phyloP scores from a whole-genome alignment of 106 monocot species.

The Triglochin maritima region DNA sequence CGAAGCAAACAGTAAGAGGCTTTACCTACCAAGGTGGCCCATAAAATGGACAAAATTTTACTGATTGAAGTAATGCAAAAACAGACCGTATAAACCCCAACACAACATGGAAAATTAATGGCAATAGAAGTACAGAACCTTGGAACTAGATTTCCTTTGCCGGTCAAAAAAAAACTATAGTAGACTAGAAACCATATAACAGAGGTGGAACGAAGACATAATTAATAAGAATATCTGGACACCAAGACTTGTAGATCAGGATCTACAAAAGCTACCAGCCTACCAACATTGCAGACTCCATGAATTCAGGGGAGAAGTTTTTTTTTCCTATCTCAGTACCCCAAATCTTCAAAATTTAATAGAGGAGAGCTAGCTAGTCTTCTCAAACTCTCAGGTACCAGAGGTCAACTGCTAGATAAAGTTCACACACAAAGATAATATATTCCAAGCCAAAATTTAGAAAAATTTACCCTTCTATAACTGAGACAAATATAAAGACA shows the following conservation, averaged over 20 bases:
- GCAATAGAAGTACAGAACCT: neutral
- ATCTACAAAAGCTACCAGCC: neutral
- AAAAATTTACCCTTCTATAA: too few relatives aligned
- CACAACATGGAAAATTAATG: neutral
- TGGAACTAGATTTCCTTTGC: neutral
- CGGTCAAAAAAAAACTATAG: too few relatives aligned
- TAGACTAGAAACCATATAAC: neutral
- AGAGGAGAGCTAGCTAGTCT: too few relatives aligned
- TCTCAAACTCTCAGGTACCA: too few relatives aligned
- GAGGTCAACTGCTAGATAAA: too few relatives aligned
- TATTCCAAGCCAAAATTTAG: too few relatives aligned
- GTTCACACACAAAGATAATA: too few relatives aligned
- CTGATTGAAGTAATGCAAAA: neutral
- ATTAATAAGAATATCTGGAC: too few relatives aligned
- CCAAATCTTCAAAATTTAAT: too few relatives aligned
- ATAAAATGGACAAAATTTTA: neutral
- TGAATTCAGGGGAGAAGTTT: neutral
- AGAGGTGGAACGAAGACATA: neutral
- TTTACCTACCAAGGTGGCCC: conserved; percentile 2
- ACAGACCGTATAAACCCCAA: neutral
- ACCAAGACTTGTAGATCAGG: too few relatives aligned
- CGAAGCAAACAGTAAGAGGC: neutral
- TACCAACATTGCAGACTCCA: neutral
- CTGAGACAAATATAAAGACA: too few relatives aligned
- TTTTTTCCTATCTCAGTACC: neutral